Evolutionary conservation across 2,329 filamentous ascomycete species (phyloP).

Genomic region (Pseudocercospora vitis): DNA sequence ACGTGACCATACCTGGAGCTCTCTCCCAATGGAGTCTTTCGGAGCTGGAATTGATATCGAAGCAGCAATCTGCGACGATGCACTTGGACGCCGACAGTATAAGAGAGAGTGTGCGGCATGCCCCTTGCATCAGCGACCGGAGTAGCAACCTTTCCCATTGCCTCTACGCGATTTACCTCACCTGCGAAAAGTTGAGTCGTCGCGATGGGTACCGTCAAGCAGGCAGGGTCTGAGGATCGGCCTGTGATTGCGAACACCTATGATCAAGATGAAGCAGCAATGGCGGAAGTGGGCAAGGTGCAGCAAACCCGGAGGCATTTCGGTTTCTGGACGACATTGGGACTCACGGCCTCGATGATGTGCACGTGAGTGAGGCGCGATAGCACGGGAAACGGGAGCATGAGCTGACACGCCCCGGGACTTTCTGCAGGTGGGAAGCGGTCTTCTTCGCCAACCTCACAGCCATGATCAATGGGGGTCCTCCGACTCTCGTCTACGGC

Average conservation of each 20-base stretch:
- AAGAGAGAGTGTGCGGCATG: neutral
- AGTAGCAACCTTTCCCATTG: neutral
- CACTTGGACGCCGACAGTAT: neutral
- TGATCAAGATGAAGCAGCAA: conserved; percentile 16
- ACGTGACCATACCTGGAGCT: neutral
- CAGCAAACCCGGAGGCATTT: conserved; percentile 17
- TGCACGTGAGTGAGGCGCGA: conserved; percentile 9
- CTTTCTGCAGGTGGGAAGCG: conserved; percentile 26
- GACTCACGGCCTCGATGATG: conserved; percentile 24
- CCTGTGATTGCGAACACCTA: neutral
- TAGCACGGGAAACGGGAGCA: neutral
- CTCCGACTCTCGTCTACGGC: conserved; percentile 29
- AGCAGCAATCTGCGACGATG: neutral
- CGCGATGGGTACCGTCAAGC: neutral
- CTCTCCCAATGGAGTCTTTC: neutral
- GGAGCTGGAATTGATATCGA: neutral
- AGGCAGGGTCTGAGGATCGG: neutral
- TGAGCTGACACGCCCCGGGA: neutral
- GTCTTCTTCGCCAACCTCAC: conserved; percentile 22
- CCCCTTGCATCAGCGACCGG: neutral
- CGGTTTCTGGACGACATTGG: conserved; percentile 23
- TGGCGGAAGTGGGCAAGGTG: conserved; percentile 18
- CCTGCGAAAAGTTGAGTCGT: neutral
- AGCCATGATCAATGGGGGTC: conserved; percentile 28
- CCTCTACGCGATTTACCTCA: neutral